A percentile compares a stretch with the other conserved stretches of the same genome.
Conservation (phyloP, 164 flowering plant genomes). For the Sextonia rubra region DNA sequence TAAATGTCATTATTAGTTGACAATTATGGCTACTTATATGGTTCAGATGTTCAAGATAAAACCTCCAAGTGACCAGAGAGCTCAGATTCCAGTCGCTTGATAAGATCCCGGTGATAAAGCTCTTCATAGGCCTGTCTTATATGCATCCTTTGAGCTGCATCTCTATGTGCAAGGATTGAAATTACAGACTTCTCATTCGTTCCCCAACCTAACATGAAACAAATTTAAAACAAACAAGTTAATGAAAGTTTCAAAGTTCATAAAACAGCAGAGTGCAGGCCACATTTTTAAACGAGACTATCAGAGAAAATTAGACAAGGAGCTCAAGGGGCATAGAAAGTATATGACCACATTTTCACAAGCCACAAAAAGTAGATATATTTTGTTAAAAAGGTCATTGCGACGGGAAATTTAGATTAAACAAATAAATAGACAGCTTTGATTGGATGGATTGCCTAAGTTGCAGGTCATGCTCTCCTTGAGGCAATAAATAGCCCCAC, state of each 20-base stretch:
- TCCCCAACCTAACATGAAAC: constrained; percentile 36
- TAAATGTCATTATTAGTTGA: background rate
- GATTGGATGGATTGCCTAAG: too few species aligned
- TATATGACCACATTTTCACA: too few species aligned
- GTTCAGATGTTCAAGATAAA: background rate
- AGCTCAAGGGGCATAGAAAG: too few species aligned
- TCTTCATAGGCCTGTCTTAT: constrained; percentile 50
- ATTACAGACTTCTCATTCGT: constrained; percentile 46
- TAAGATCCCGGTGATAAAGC: constrained; percentile 27
- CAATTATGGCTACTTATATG: background rate
- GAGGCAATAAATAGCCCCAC: too few species aligned
- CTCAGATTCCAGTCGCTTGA: constrained; percentile 46
- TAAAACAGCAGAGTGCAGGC: too few species aligned
- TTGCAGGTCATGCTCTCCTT: too few species aligned
- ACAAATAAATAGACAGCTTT: too few species aligned
- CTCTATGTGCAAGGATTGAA: constrained; percentile 39
- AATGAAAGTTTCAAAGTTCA: background rate
- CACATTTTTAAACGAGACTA: too few species aligned
- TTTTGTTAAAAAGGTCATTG: too few species aligned
- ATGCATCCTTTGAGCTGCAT: constrained; percentile 43
- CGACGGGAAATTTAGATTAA: too few species aligned
- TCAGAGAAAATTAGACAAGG: too few species aligned
- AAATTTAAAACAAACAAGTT: background rate
- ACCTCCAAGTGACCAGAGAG: constrained; percentile 55
- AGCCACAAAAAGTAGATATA: too few species aligned